Conservation (phyloP, 148 eudicot species). For the Polygonum aviculare region DNA sequence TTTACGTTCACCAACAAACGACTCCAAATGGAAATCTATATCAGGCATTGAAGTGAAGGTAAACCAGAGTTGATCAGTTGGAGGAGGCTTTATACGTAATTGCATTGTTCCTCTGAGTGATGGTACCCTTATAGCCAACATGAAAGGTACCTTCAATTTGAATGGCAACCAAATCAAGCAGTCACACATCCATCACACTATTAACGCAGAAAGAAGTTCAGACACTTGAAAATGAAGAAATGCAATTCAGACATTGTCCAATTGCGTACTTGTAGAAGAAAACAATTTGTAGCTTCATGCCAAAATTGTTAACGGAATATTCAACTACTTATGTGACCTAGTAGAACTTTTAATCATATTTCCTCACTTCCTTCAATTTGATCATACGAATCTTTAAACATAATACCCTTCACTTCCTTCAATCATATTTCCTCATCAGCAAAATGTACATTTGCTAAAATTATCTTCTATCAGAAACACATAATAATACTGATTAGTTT, state of each 20-base stretch:
- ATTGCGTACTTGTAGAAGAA: not conserved
- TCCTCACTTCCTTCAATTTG: too few species aligned
- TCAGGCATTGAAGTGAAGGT: constrained; percentile 89
- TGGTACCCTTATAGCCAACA: constrained; percentile 65
- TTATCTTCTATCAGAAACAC: not conserved
- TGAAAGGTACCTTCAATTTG: constrained; percentile 59
- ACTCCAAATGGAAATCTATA: constrained; percentile 69
- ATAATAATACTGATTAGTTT: not conserved
- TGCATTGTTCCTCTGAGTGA: constrained; percentile 71
- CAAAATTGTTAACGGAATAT: not conserved
- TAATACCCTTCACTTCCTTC: not conserved
- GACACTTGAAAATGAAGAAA: not conserved
- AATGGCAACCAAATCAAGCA: not conserved
- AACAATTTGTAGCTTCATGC: not conserved
- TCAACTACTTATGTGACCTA: not conserved
- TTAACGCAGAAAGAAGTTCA: not conserved
- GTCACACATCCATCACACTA: constrained; percentile 2
- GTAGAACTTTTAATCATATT: not conserved
- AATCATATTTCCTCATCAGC: not conserved
- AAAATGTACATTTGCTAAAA: not conserved
- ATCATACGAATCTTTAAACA: not conserved
- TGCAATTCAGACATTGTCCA: not conserved
- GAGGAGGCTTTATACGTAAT: constrained; percentile 83
- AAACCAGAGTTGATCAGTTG: constrained; percentile 91
- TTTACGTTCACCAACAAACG: constrained; percentile 83